Evolutionary conservation across 352 stramenopile species (phyloP), one percentile per base, ranked within the genome.

Genomic region (Globisporangium carolinianum): DNA sequence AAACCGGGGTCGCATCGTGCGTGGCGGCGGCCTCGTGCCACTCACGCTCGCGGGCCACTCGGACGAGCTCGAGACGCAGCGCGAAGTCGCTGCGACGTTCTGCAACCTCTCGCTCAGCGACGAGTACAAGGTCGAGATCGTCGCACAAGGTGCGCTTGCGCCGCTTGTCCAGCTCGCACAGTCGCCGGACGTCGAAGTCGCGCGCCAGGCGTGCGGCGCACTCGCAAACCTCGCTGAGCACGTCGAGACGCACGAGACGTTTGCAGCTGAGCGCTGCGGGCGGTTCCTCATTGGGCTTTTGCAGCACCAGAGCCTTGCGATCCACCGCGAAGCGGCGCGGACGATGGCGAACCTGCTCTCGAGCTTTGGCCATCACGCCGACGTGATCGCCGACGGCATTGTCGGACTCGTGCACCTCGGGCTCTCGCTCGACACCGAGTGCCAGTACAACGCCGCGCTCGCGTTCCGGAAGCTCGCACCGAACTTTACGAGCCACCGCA

Each of bases 161-260:
- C 77, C 82, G 32, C 67, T 98, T 43, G 79, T 97, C 12, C 69
- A 86, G 43, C 72, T 98, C 47, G 76, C 84, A 5, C 86, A 97
- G 70, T 97, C 87, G 35, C 68, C 83, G 8, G 94, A 99, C 61
- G 65, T 95, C 11, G 94, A 98, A 53, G 93, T 97, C 6, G 89
- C 94, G 0, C 83, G 89, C 6, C 86, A 98, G 53, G 84, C 91
- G 17, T 94, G 97, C 39, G 91, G 93, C 10, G 86, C 94, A 24
- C 73, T 98, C 3, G 94, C 91, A 18, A 98, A 98, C 62, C 68
- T 99, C 0, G 90, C 94, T 2, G 95, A 98, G 63, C 91, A 98
- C 51, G 64, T 97, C 18, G 87, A 97, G 38, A 98, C 91, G 2
- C 96, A 98, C 70, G 68, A 83, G n/a, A 65, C 77, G 37, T 97